phyloP scores from a whole-genome alignment of 805 yeast genomes.

The Spathaspora girioi region DNA sequence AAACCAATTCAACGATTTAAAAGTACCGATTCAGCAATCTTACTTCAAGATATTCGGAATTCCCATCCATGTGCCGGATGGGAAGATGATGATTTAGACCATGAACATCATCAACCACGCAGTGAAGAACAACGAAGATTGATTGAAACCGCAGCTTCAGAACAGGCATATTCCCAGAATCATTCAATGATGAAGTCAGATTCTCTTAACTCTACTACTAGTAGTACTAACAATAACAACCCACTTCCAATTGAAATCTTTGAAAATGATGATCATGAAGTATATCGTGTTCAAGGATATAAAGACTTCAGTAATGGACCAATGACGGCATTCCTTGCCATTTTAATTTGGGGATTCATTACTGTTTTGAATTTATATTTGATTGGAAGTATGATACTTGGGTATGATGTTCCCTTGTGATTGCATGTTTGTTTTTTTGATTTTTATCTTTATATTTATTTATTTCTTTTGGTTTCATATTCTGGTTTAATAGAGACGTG shows the following conservation, averaged over 20 bases:
- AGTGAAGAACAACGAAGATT: constrained; percentile 16
- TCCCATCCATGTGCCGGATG: constrained; percentile 42
- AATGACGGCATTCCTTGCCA: constrained; percentile 49
- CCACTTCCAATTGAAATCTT: constrained; percentile 5
- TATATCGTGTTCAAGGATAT: constrained; percentile 28
- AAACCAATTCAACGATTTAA: constrained; percentile 17
- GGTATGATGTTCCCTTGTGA: constrained; percentile 25
- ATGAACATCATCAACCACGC: background rate
- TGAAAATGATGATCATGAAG: constrained; percentile 9
- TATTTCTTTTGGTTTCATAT: background rate
- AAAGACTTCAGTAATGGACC: constrained; percentile 72
- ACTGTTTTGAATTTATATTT: constrained; percentile 70
- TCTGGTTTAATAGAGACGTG: background rate
- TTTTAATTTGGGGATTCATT: constrained; percentile 66
- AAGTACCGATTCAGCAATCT: constrained; percentile 37
- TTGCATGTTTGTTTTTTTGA: background rate
- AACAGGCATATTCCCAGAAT: background rate
- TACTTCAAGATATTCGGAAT: constrained; percentile 35
- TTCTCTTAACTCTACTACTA: background rate
- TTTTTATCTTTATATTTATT: background rate
- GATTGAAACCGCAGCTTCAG: constrained; percentile 3
- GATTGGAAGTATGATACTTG: constrained; percentile 36
- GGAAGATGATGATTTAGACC: constrained; percentile 32
- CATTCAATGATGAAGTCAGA: background rate
- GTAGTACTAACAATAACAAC: background rate